Evolutionary conservation across 805 yeast species (phyloP), one percentile per base, ranked within the genome.

Genomic region (Metschnikowia borealis): DNA sequence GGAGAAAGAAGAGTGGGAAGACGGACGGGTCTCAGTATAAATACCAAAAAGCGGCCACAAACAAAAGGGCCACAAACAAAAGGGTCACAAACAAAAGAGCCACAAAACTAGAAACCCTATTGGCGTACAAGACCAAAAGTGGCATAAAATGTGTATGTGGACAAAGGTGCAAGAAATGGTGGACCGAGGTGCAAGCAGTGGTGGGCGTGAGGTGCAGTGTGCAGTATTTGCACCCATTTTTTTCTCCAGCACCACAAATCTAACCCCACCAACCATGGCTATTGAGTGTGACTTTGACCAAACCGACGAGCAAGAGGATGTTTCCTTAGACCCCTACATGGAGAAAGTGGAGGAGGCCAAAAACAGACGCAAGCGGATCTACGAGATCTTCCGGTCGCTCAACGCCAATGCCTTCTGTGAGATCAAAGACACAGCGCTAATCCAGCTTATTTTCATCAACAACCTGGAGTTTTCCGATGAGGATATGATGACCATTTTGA

Each of bases 391-490:
- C 33, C 46, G 38, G 17, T 13, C 45, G 8, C 47, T 47, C 13
- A 40, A 36, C 8, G 48, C 46, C 13, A 42, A 46, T 15, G 42
- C 48, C 14, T 42, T 49, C 6, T 31, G 52, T 43, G 54, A 50
- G 13, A 48, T 52, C 41, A 47, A 48, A 38, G 55, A 50, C 46
- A 51, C 59, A 5, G 49, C 57, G 20, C 38, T 55, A n/a, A 46
- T 50, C 35, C 54, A 48, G 41, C 54, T 54, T 10, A 44, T 56
- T 13, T 44, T 56, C 26, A 33, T 38, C 3, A 21, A 50, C 43
- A 40, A 32, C 11, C 14, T 45, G 6, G 48, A 32, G 20, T 52
- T 54, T 32, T 45, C 48, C 37, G 59, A 56, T 26, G 32, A 17
- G 2, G 56, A 54, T 11, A 51, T 49, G 32, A 56, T 56, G 59